Evolutionary conservation across 352 stramenopile genomes (phyloP), one percentile per base, ranked within the genome.

Genomic region (Phytophthora uliginosa): DNA sequence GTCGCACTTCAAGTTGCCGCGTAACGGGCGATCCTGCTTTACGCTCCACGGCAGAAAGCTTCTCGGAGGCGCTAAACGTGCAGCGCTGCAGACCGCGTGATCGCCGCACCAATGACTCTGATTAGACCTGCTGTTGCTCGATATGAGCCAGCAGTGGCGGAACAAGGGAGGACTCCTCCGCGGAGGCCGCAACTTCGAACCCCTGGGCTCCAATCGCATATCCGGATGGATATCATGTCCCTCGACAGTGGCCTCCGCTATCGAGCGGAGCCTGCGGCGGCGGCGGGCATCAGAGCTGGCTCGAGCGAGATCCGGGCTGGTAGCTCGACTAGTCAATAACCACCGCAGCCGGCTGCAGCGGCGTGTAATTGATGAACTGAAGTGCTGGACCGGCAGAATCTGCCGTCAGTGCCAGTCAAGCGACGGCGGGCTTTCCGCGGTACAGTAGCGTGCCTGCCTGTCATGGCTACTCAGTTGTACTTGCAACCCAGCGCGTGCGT

Each of bases 1-100:
- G 34, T 15, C 12, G 3, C 50, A 53, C 71, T 74, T 78, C 66
- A 78, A 78, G 34, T 61, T 71, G 54, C 7, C 22, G 33, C 20
- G 47, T 48, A 72, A 76, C 69, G 55, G 69, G 33, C 61, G 40
- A 26, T 6, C 48, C 18, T 51, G 34, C 34, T 10, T 34, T n/a
- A n/a, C n/a, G n/a, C n/a, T n/a, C n/a, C n/a, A n/a, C 42, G 55
- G 54, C 64, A 70, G 63, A 70, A 13, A 17, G 34, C 34, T 17
- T 40, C 9, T 40, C 34, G 34, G 34, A 10, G 34, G 9, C 31
- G 3, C 34, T 13, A 40, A 40, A 12, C 12, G 10, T 13, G 34
- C 34, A 40, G 34, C 34, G 34, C 34, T 17, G 34, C 34, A 40
- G 0, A 1, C 9, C 34, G 34, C 3, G 33, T 8, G 33, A 8